Conservation (phyloP, 345 rosid genomes). For the Gossypium rotundifolium region DNA sequence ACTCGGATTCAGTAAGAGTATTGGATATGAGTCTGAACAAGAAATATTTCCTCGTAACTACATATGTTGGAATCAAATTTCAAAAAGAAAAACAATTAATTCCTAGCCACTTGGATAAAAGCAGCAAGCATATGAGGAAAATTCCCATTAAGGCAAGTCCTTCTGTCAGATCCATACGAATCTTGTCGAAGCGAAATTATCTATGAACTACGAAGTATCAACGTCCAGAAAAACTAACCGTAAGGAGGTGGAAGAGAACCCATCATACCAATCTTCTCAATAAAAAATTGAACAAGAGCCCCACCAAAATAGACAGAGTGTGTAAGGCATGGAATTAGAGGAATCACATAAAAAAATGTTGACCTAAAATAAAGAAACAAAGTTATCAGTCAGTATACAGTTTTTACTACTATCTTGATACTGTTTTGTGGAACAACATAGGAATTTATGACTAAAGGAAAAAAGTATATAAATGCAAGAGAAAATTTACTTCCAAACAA, state of each 20-base stretch:
- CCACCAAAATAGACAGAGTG: constrained; percentile 76
- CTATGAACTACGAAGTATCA: neutral
- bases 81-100: neutral
- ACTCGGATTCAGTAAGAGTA: too few species aligned
- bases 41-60: too few species aligned
- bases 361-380: constrained; percentile 53
- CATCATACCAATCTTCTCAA: constrained; percentile 99
- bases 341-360: constrained; percentile 51
- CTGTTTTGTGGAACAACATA: neutral
- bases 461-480: neutral
- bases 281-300: constrained; percentile 62
- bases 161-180: neutral
- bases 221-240: constrained; percentile 55
- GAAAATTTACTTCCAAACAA: neutral
- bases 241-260: constrained; percentile 85
- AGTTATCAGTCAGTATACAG: constrained; percentile 17
- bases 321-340: constrained; percentile 68
- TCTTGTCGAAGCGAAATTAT: neutral
- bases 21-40: too few species aligned
- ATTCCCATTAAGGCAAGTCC: too few species aligned
- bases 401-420: neutral
- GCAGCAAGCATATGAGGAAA: too few species aligned
- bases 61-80: too few species aligned
- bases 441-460: neutral
- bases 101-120: too few species aligned